phyloP scores from a whole-genome alignment of 306 rosid genomes.

The Dalbergia cultrata region DNA sequence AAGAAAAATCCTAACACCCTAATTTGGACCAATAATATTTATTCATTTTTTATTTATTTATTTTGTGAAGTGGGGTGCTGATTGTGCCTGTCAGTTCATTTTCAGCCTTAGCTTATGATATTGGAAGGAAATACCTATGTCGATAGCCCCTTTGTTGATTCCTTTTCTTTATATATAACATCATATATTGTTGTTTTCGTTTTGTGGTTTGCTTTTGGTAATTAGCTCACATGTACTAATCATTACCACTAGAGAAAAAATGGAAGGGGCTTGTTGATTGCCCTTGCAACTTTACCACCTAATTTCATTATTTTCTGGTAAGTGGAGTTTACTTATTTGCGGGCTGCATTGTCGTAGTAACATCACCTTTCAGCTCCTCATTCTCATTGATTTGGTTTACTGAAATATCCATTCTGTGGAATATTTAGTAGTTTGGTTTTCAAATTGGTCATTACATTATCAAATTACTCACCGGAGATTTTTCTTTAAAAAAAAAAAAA shows the following conservation, averaged over 20 bases:
- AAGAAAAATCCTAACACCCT: too few relatives aligned
- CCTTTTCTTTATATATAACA: background rate
- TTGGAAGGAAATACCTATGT: conserved; percentile 35
- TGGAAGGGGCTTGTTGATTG: conserved; percentile 28
- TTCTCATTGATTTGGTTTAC: background rate
- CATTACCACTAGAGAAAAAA: conserved; percentile 2
- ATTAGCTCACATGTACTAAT: background rate
- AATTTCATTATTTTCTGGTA: background rate
- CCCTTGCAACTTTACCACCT: conserved; percentile 1
- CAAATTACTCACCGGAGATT: background rate
- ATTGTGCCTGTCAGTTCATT: conserved; percentile 6
- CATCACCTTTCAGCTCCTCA: background rate
- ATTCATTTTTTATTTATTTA: background rate
- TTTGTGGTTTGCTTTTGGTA: background rate
- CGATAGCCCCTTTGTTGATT: conserved; percentile 11
- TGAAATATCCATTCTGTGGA: background rate
- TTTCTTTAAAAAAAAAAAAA: too few relatives aligned
- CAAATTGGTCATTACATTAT: background rate
- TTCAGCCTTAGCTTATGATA: conserved; percentile 36
- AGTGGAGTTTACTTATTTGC: background rate
- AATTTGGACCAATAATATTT: too few relatives aligned
- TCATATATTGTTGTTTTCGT: conserved; percentile 17
- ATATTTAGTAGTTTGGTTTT: background rate
- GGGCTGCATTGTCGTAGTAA: background rate
- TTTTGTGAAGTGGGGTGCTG: conserved; percentile 44